Base-by-base conservation (phyloP, 805 yeast species). In the Torulaspora gathmanii region DNA sequence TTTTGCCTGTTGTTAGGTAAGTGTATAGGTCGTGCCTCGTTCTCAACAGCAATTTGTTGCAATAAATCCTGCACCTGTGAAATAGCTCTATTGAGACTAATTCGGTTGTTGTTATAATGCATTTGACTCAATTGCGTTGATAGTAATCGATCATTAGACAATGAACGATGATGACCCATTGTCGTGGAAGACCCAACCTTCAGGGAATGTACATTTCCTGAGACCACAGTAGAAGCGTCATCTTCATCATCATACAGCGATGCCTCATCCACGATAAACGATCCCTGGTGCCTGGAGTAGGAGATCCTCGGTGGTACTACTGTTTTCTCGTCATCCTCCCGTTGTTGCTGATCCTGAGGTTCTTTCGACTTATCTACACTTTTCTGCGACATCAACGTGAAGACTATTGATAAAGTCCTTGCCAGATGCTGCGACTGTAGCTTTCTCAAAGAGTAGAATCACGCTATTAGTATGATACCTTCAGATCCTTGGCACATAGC, bases 71-170 rank as follows among this genome's bases (percentile, higher is more conserved):
- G 67, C 1, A 82, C 75, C 25, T 75, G 70, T 48, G 73, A 68
- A 45, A 85, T 81, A 1, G 82, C 73, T 41, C 85, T 70, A 47
- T 79, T 83, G 44, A 90, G 69, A 0, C 83, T 74, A 0, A 79
- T 69, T 44, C 84, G 75, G 67, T 82, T 82, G 54, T 82, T 81
- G 59, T 87, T 87, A 62, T 85, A 91, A 49, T 79, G 84, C 45
- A 83, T 67, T 59, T 90, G 96, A 47, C 81, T 79, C 26, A 83
- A 61, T 42, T 88, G 67, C 4, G 63, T 52, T 6, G 59, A 58
- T 10, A 58, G 45, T 42, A 56, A 25, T n/a, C 46, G 40, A 30
- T 55, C 58, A 36, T 56, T 55, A 1, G 62, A 61, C 15, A 47
- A 17, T 5, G 52, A 49, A 12, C 51, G 42, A 19, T 23, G 22